These are phyloP conservation scores for Naganishia antarctica DNA, from an alignment of 768 basidiomycete species.

Conservation along the genomic window DNA sequence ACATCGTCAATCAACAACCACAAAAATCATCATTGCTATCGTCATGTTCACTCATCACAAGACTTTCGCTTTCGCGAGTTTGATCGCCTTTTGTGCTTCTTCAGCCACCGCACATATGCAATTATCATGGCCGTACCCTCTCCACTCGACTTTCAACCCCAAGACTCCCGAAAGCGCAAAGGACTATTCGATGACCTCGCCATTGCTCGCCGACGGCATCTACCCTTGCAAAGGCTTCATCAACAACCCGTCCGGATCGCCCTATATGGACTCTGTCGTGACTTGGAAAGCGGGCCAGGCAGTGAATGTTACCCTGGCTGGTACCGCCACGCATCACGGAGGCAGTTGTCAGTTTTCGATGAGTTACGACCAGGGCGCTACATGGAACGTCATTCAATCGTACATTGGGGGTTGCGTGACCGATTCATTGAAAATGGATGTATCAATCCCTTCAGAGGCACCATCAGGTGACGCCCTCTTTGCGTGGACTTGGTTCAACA, in stretches of 20 bases:
- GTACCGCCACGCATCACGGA: slow-evolving; percentile 48
- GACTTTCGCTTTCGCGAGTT: not conserved
- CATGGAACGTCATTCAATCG: slow-evolving; percentile 48
- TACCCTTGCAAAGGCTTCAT: slow-evolving; percentile 50
- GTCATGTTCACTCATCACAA: not conserved
- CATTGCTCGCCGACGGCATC: slow-evolving; percentile 42
- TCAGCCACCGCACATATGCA: slow-evolving; percentile 32
- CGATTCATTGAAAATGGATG: slow-evolving; percentile 33
- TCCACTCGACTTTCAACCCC: slow-evolving; percentile 35
- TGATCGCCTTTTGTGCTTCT: slow-evolving; percentile 5
- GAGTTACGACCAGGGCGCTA: slow-evolving; percentile 50
- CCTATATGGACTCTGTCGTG: slow-evolving; percentile 39
- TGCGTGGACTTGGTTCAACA: slow-evolving; percentile 52
- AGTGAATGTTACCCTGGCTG: slow-evolving; percentile 40
- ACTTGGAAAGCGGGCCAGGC: slow-evolving; percentile 45
- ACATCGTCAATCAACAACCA: not conserved
- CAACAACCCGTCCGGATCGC: slow-evolving; percentile 34
- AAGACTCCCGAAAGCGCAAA: slow-evolving; percentile 34
- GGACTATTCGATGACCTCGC: slow-evolving; percentile 49
- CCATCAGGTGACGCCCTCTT: slow-evolving; percentile 48
- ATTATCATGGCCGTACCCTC: slow-evolving; percentile 31
- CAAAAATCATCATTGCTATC: not conserved
- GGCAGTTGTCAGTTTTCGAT: slow-evolving; percentile 51
- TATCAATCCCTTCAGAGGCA: slow-evolving; percentile 45
- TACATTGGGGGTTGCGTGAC: slow-evolving; percentile 49